Base-by-base conservation (phyloP, 192 early-diverging fungal genomes). In the Dimargaris xerosporica region DNA sequence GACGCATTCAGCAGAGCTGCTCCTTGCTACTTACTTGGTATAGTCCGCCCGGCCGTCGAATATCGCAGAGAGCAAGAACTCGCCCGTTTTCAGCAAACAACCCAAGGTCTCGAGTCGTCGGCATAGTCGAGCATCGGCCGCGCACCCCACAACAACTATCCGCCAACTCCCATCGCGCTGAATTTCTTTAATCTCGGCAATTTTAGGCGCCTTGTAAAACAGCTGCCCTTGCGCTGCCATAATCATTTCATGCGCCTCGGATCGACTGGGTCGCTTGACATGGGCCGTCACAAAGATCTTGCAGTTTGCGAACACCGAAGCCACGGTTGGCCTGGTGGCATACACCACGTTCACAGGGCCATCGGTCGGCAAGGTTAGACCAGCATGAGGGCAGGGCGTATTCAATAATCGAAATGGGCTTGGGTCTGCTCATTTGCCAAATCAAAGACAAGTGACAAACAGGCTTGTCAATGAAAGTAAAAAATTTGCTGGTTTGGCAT, bases 201-300 rank as follows among this genome's bases (percentile, higher is more conserved):
- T 10, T 28, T 28, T 52, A n/a, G 50, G 50, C 28, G 28, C 50
- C 19, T 21, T 26, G 21, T 28, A 28, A 26, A 52, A 52, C 28
- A 28, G 50, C 3, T 52, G 23, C 1, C 50, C 50, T 52, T 28
- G 23, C 50, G 50, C 50, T 0, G 50, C 50, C 21, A 28, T n/a
- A n/a, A 52, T 52, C 28, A 52, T 52, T 52, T 52, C 23, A 19
- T 52, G 50, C 23, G 50, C 50, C 21, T 52, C 50, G 9, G 21
- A 28, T n/a, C 50, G 50, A n/a, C 23, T 52, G 50, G 50, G 50
- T 52, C 50, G 21, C 21, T 28, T 11, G 23, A 52, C 50, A 21
- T 28, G 50, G 15, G 50, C 23, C 23, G 50, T 52, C 21, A 52
- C 50, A 52, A 26, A 52, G 50, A 52, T 52, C 21, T 28, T 21